A percentile compares a stretch with the other conserved stretches of the same genome.
Conservation (phyloP, 208 protist genomes). For the Leishmania turanica region DNA sequence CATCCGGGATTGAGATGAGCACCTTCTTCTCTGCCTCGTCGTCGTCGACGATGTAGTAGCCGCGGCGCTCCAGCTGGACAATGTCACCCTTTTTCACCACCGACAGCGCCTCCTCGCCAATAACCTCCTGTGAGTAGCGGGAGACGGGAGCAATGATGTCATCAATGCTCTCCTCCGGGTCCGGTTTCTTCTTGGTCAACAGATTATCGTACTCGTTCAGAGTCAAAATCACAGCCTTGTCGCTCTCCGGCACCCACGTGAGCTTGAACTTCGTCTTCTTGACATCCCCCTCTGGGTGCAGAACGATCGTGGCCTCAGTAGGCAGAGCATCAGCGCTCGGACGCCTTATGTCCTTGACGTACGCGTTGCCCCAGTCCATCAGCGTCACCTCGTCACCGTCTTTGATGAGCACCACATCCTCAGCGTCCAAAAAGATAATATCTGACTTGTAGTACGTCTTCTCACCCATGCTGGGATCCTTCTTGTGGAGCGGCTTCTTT, state of each 20-base stretch:
- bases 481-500: constrained; percentile 92
- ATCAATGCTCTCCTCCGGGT: constrained; percentile 94
- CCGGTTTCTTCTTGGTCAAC: constrained; percentile 97
- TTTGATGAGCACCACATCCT: constrained; percentile 93
- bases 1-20: constrained; percentile 88
- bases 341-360: constrained; percentile 78
- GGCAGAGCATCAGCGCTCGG: constrained; percentile 41
- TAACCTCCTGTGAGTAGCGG: constrained; percentile 62
- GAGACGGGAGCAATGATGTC: constrained; percentile 93
- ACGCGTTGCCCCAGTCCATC: constrained; percentile 99
- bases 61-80: constrained; percentile 97
- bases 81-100: constrained; percentile 92
- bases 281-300: constrained; percentile 95
- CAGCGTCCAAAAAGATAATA: constrained; percentile 92
- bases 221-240: constrained; percentile 65
- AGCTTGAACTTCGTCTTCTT: constrained; percentile 99
- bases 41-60: constrained; percentile 98
- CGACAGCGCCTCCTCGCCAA: constrained; percentile 91
- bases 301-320: constrained; percentile 69
- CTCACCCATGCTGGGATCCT: constrained; percentile 93
- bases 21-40: constrained; percentile 50
- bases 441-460: constrained; percentile 93
- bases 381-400: constrained; percentile 98
- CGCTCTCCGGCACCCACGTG: constrained; percentile 95
- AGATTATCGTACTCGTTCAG: constrained; percentile 97